phyloP scores from a whole-genome alignment of 2,329 filamentous ascomycete genomes.

The Cryphonectria naterciae region DNA sequence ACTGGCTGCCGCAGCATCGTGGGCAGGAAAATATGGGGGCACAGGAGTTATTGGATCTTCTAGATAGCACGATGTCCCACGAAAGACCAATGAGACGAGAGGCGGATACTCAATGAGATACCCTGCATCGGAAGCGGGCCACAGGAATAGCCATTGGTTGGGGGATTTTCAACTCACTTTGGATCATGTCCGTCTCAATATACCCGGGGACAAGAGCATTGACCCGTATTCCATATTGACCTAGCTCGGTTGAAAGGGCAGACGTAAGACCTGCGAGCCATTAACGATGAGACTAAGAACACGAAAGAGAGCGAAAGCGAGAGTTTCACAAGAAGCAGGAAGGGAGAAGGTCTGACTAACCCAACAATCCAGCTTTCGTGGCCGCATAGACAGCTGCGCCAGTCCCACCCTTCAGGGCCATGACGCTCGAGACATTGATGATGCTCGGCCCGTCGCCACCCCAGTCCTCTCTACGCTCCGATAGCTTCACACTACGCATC shows the following conservation, averaged over 20 bases:
- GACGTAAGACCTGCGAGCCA: constrained; percentile 65
- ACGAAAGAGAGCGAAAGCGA: neutral
- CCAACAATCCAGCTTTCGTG: constrained; percentile 79
- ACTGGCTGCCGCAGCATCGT: constrained; percentile 10
- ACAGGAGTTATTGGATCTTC: constrained; percentile 21
- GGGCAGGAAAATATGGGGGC: constrained; percentile 25
- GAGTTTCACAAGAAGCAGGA: neutral
- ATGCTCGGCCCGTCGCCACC: constrained; percentile 56
- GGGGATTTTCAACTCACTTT: constrained; percentile 52
- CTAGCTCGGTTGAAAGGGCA: constrained; percentile 66
- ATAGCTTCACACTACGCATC: constrained; percentile 37
- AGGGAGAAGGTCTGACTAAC: constrained; percentile 44
- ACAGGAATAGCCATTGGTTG: constrained; percentile 2
- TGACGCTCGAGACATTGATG: constrained; percentile 79
- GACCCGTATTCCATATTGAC: constrained; percentile 66
- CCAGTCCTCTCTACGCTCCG: constrained; percentile 33
- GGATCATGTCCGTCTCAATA: constrained; percentile 79
- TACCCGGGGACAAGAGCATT: constrained; percentile 86
- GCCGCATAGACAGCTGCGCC: constrained; percentile 76
- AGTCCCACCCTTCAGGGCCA: constrained; percentile 69
- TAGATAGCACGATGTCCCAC: constrained; percentile 2
- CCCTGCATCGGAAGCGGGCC: constrained; percentile 9
- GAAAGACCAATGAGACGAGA: neutral
- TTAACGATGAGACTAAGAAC: too few relatives aligned
- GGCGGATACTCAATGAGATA: neutral